These are phyloP conservation scores for Neonectria faginata DNA, from an alignment of 2,329 filamentous ascomycete genomes.

Conservation along the genomic window DNA sequence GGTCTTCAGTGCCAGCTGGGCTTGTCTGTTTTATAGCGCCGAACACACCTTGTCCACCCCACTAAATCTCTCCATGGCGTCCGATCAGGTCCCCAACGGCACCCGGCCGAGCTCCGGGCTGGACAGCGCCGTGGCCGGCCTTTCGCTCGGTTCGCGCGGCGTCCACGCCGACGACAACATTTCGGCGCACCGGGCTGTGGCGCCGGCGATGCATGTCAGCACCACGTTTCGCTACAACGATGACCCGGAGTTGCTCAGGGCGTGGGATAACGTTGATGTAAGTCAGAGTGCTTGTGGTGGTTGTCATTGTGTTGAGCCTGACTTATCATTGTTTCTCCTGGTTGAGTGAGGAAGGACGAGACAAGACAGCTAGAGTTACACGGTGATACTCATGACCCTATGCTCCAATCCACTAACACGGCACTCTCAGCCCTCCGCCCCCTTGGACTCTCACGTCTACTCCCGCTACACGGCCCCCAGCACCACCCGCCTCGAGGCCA, in stretches of 20 bases:
- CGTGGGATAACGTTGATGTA: conserved; percentile 67
- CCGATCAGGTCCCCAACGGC: conserved; percentile 35
- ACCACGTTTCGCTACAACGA: conserved; percentile 88
- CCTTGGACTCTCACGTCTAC: conserved; percentile 79
- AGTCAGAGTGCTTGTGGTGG: conserved; percentile 42
- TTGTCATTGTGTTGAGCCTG: neutral
- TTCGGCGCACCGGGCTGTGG: conserved; percentile 81
- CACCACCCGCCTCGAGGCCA: conserved; percentile 84
- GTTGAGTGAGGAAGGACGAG: neutral
- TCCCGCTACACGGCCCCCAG: conserved; percentile 84
- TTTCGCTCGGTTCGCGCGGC: conserved; percentile 74
- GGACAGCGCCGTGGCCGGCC: conserved; percentile 35
- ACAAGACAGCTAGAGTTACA: neutral
- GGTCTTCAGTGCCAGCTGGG: neutral
- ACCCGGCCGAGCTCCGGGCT: conserved; percentile 22
- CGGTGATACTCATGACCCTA: neutral
- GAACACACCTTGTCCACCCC: neutral
- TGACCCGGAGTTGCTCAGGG: conserved; percentile 74
- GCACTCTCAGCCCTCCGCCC: conserved; percentile 59
- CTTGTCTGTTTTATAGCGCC: neutral
- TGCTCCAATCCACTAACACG: conserved; percentile 32
- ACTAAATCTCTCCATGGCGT: conserved; percentile 33
- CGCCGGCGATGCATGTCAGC: conserved; percentile 89
- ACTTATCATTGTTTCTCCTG: neutral
- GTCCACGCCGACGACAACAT: conserved; percentile 86